phyloP scores from a whole-genome alignment of 169 alveolate genomes.

The Theileria parva region DNA sequence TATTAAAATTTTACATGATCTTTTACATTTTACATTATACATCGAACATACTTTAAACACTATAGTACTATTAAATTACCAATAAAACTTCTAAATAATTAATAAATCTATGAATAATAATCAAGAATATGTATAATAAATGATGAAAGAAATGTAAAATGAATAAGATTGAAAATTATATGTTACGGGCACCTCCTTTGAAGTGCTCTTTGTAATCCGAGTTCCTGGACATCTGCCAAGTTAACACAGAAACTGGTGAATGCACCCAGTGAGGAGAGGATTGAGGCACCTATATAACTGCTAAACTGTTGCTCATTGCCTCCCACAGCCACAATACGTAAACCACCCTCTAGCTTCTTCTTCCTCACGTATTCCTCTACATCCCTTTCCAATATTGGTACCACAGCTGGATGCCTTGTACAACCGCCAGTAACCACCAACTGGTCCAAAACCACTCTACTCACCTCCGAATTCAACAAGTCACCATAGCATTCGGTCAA shows the following conservation, averaged over 20 bases:
- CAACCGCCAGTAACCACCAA: conserved; percentile 74
- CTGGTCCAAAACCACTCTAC: conserved; percentile 5
- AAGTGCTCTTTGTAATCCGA: conserved; percentile 64
- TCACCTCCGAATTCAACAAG: conserved; percentile 16
- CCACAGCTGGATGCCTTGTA: conserved; percentile 69
- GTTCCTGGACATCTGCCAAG: conserved; percentile 70
- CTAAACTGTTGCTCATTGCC: conserved; percentile 76
- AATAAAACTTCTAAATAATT: no score
- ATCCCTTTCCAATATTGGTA: conserved; percentile 65
- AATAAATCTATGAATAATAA: no score
- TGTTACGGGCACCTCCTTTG: conserved; percentile 68
- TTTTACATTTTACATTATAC: no score
- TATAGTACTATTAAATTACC: background rate
- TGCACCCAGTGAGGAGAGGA: conserved; percentile 71
- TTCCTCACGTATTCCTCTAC: conserved; percentile 40
- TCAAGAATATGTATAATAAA: no score
- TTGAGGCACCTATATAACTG: conserved; percentile 78
- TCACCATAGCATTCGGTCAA: conserved; percentile 26
- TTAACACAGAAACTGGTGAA: conserved; percentile 70
- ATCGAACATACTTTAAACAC: no score
- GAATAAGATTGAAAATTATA: background rate
- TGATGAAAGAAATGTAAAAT: no score
- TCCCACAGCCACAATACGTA: conserved; percentile 45
- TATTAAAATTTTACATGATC: no score
- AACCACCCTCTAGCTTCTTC: conserved; percentile 15